Percentiles rank a stretch among this genome's conserved stretches.
These are phyloP conservation scores for Sugiyamaella paludigena DNA, from an alignment of 1,139 yeast species.

Conservation along the genomic window DNA sequence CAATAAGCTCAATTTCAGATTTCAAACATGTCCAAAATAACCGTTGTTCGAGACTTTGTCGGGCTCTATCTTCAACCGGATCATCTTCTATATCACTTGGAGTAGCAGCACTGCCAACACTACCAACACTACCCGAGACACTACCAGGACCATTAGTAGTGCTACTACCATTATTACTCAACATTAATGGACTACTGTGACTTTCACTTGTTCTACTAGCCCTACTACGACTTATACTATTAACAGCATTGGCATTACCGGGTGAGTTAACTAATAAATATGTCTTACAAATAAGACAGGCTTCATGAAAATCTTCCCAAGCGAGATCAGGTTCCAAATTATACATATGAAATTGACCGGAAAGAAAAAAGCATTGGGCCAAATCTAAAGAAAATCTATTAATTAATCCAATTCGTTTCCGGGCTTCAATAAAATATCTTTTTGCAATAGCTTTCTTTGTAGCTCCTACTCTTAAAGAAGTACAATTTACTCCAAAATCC, in stretches of 20 bases:
- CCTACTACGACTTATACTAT: conserved; percentile 9
- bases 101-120: conserved; percentile 9
- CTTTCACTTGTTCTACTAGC: conserved; percentile 5
- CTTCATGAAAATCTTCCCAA: conserved; percentile 24
- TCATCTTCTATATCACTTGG: conserved; percentile 6
- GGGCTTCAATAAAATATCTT: conserved; percentile 21
- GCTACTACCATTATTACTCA: conserved; percentile 1
- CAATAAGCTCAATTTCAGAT: conserved; percentile 21
- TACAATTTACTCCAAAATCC: conserved; percentile 16
- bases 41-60: conserved; percentile 18
- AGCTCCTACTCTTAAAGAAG: conserved; percentile 16
- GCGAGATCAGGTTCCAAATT: conserved; percentile 22
- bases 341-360: conserved; percentile 23
- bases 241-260: conserved; percentile 3
- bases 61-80: conserved; percentile 11
- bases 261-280: conserved; percentile 16
- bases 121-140: conserved; percentile 4
- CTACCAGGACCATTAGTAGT: conserved; percentile 5
- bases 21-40: conserved; percentile 23
- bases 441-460: conserved; percentile 16
- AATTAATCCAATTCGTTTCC: conserved; percentile 21
- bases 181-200: neutral
- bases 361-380: conserved; percentile 22
- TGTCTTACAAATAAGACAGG: conserved; percentile 22
- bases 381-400: conserved; percentile 18